Percentiles rank a stretch among this genome's conserved stretches.
phyloP scores from a whole-genome alignment of 768 basidiomycete genomes.

The Leccinum subgranulosum region DNA sequence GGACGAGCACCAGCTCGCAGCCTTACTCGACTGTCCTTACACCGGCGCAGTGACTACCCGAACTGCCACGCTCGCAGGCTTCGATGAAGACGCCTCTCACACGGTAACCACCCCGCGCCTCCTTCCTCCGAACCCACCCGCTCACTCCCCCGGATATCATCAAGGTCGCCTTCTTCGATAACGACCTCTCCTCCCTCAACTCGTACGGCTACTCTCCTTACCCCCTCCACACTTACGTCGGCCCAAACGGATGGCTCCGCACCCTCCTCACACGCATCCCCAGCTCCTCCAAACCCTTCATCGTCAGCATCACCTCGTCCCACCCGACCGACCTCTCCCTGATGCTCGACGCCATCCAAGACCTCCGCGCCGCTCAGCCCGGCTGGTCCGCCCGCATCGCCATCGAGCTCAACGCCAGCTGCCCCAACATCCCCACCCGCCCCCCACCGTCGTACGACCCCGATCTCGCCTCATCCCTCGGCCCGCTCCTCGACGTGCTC shows the following conservation, averaged over 20 bases:
- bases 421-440: slow-evolving; percentile 67
- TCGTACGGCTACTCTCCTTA: slow-evolving; percentile 83
- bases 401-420: slow-evolving; percentile 81
- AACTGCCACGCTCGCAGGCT: slow-evolving; percentile 70
- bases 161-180: slow-evolving; percentile 60
- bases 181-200: slow-evolving; percentile 63
- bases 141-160: slow-evolving; percentile 7
- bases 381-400: slow-evolving; percentile 47
- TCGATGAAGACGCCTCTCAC: slow-evolving; percentile 59
- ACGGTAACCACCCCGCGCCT: slow-evolving; percentile 39
- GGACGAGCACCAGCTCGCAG: slow-evolving; percentile 60
- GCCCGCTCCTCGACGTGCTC: slow-evolving; percentile 53
- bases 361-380: slow-evolving; percentile 41
- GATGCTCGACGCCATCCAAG: slow-evolving; percentile 62
- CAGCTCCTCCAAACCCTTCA: slow-evolving; percentile 56
- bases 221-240: slow-evolving; percentile 61
- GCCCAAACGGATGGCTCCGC: slow-evolving; percentile 46
- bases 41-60: slow-evolving; percentile 83
- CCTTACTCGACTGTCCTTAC: slow-evolving; percentile 59
- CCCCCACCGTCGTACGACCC: slow-evolving; percentile 69
- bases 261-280: slow-evolving; percentile 38
- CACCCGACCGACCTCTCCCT: slow-evolving; percentile 44
- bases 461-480: slow-evolving; percentile 41
- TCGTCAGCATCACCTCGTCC: slow-evolving; percentile 76
- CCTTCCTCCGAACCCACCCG: neutral